These are phyloP conservation scores for Penicillium freii DNA, from an alignment of 2,329 filamentous ascomycete species.

Conservation along the genomic window DNA sequence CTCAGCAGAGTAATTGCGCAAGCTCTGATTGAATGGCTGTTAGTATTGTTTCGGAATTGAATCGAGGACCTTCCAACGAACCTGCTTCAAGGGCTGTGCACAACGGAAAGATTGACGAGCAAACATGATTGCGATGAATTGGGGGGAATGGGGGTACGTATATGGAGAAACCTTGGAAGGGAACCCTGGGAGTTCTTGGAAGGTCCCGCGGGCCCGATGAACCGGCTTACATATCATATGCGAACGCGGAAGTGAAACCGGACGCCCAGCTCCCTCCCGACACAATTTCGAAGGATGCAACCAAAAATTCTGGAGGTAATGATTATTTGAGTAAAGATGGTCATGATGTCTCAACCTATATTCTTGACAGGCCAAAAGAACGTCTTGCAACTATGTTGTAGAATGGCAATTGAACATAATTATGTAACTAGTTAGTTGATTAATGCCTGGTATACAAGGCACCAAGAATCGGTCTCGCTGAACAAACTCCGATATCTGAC, in stretches of 20 bases:
- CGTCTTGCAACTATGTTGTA: neutral
- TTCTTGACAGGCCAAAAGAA: neutral
- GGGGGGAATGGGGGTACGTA: slow-evolving; percentile 2
- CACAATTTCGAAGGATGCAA: slow-evolving; percentile 17
- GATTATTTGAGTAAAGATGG: neutral
- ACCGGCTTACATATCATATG: slow-evolving; percentile 20
- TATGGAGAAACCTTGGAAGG: neutral
- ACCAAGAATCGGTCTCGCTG: neutral
- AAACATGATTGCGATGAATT: slow-evolving; percentile 57
- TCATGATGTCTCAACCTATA: neutral
- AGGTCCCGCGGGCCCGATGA: slow-evolving; percentile 12
- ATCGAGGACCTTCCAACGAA: slow-evolving; percentile 41
- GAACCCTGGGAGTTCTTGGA: neutral
- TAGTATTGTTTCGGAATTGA: neutral
- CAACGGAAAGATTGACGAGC: slow-evolving; percentile 63
- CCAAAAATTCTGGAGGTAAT: too few species aligned
- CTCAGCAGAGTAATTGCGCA: slow-evolving; percentile 71
- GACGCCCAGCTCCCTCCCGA: slow-evolving; percentile 13
- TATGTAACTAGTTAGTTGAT: too few species aligned
- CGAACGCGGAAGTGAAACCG: slow-evolving; percentile 12
- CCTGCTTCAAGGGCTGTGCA: slow-evolving; percentile 64
- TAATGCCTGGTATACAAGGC: neutral
- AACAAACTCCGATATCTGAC: neutral
- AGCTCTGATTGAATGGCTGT: slow-evolving; percentile 48
- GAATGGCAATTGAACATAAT: neutral